Base-by-base conservation (phyloP, 1,284 basidiomycete species). In the Apiotrichum laibachii region DNA sequence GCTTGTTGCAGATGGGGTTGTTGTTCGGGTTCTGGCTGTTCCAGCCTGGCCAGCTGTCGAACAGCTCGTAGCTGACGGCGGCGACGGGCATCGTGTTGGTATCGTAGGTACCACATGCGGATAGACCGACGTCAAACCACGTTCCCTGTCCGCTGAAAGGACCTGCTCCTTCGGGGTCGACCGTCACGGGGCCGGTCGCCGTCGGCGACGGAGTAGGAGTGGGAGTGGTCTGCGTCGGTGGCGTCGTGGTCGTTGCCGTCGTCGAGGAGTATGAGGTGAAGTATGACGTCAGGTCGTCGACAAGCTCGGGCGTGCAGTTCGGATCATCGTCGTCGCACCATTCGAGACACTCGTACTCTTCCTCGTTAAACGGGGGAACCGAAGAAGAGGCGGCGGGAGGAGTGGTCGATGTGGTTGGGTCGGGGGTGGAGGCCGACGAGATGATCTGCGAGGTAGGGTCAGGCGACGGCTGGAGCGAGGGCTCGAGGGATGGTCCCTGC, bases 1-100 rank as follows among this genome's bases (percentile, higher is more conserved):
- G 69, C 57, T 75, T 74, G 47, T 78, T 77, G 62, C 82, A 83
- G 61, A 82, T 76, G 11, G 82, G 81, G 72, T 82, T 82, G 59
- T 70, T 61, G 69, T 82, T 80, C 18, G 51, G 51, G 42, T 44
- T 80, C 5, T 53, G 59, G 3, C 72, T 77, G 53, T 71, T 62
- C 63, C 75, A 73, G 43, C 78, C 63, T 49, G 81, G 81, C 77
- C 77, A 81, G 39, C 66, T 68, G 61, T 80, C 77, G 66, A 77
- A 82, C 15, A 82, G 64, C 19, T 72, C 53, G 18, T 64, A 48
- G 8, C 77, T 77, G 26, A 80, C 77, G 33, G 81, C 82, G 21
- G 79, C 80, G 57, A 81, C 77, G 53, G 66, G 33, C 43, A 21
- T 21, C 13, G 48, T 21, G 42, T 54, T 55, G 7, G 58, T 60